These are phyloP conservation scores for Tricholoma hemisulphureum DNA, from an alignment of 768 basidiomycete genomes.

Conservation along the genomic window DNA sequence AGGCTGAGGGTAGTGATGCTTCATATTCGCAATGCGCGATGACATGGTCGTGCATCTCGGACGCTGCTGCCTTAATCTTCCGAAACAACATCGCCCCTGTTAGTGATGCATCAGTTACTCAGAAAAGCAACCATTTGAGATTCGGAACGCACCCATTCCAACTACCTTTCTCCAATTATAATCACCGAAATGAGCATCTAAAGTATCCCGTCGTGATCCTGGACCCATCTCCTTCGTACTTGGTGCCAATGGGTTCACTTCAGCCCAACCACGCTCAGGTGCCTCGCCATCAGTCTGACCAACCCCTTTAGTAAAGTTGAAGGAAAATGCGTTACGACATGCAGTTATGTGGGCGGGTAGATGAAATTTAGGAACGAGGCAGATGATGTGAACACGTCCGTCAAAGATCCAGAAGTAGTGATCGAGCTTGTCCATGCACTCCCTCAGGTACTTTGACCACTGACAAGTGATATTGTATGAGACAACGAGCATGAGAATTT, in stretches of 20 bases:
- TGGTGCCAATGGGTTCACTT: constrained; percentile 21
- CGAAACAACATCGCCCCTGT: constrained; percentile 7
- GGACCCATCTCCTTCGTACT: constrained; percentile 36
- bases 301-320: constrained; percentile 14
- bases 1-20: not conserved
- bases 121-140: not conserved
- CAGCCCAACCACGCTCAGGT: constrained; percentile 31
- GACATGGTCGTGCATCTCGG: constrained; percentile 5
- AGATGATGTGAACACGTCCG: constrained; percentile 6
- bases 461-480: constrained; percentile 36
- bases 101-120: not conserved
- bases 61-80: constrained; percentile 5
- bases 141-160: constrained; percentile 18
- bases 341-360: too few relatives aligned
- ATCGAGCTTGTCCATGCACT: constrained; percentile 12
- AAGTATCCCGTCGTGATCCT: constrained; percentile 23
- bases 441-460: constrained; percentile 22
- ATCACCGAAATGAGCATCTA: constrained; percentile 27
- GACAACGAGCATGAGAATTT: constrained; percentile 13
- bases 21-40: constrained; percentile 8
- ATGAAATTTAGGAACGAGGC: constrained; percentile 27
- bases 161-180: constrained; percentile 25
- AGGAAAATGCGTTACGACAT: too few relatives aligned
- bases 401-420: constrained; percentile 2
- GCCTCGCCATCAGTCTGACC: constrained; percentile 35